These are phyloP conservation scores for Maudiozyma barnettii DNA, from an alignment of 805 yeast genomes.

Conservation along the genomic window DNA sequence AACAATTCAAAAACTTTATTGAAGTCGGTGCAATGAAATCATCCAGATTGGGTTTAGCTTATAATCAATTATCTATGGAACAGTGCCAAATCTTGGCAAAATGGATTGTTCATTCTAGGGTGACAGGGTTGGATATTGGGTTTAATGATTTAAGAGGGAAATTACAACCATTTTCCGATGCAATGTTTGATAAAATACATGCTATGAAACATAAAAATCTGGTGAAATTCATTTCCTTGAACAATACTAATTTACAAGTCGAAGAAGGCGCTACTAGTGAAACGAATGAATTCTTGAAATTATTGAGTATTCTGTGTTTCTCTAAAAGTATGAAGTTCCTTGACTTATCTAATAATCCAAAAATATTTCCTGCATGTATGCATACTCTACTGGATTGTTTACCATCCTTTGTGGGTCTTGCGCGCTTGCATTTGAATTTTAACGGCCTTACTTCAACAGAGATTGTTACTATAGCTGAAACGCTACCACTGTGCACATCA, in stretches of 20 bases:
- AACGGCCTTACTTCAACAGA: conserved; percentile 49
- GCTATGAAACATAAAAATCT: conserved; percentile 20
- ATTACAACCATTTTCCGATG: conserved; percentile 21
- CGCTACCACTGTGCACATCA: conserved; percentile 57
- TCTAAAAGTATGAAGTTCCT: conserved; percentile 56
- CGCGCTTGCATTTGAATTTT: conserved; percentile 62
- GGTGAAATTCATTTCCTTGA: conserved; percentile 48
- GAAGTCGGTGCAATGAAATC: conserved; percentile 51
- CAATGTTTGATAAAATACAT: conserved; percentile 18
- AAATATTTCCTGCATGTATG: conserved; percentile 52
- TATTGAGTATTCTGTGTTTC: conserved; percentile 42
- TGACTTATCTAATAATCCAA: conserved; percentile 70
- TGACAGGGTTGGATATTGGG: conserved; percentile 72
- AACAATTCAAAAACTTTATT: conserved; percentile 52
- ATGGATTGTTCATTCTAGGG: conserved; percentile 42
- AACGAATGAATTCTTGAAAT: conserved; percentile 23
- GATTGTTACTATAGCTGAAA: conserved; percentile 57
- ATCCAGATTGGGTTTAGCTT: conserved; percentile 66
- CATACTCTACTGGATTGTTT: conserved; percentile 46
- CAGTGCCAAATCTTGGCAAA: conserved; percentile 52
- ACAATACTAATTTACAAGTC: conserved; percentile 52
- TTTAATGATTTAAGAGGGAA: conserved; percentile 55
- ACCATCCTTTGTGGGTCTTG: conserved; percentile 58
- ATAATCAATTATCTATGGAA: conserved; percentile 50
- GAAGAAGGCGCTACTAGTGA: conserved; percentile 33